phyloP scores from a whole-genome alignment of 345 rosid species.

The Pseudoturritis turrita region DNA sequence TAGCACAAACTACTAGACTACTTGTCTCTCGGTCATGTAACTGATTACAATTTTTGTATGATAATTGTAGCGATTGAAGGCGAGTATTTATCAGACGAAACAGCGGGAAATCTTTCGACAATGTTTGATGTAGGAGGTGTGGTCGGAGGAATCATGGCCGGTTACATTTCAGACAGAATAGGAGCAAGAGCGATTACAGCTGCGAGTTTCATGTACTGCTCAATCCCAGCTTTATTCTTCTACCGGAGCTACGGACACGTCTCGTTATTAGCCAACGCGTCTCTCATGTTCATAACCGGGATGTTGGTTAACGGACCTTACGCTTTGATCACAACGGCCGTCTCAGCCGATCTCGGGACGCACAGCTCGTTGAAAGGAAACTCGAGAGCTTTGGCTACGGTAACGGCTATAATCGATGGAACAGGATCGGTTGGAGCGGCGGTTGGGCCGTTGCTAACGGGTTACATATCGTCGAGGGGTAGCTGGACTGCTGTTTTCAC shows the following conservation, averaged over 20 bases:
- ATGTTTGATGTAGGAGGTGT: conserved; percentile 94
- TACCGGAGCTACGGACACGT: conserved; percentile 78
- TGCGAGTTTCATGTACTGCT: conserved; percentile 86
- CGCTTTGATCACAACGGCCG: conserved; percentile 94
- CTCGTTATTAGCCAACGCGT: conserved; percentile 56
- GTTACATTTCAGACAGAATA: conserved; percentile 77
- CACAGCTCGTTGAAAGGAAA: conserved; percentile 83
- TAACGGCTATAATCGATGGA: conserved; percentile 96
- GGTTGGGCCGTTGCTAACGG: conserved; percentile 84
- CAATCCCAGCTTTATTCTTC: conserved; percentile 83
- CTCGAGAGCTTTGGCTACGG: conserved; percentile 89
- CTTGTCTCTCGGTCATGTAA: background rate
- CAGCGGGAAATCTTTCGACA: conserved; percentile 87
- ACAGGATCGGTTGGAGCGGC: conserved; percentile 99
- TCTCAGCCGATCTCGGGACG: conserved; percentile 94
- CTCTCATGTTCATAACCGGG: conserved; percentile 76
- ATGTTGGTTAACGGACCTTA: conserved; percentile 92
- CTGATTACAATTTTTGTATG: conserved; percentile 5
- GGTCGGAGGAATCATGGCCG: conserved; percentile 90
- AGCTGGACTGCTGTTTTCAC: conserved; percentile 91
- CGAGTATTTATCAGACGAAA: conserved; percentile 59
- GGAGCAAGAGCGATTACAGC: conserved; percentile 92
- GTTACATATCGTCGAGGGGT: conserved; percentile 67
- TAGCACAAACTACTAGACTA: background rate
- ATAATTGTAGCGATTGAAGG: conserved; percentile 72